phyloP scores from a whole-genome alignment of 345 rosid species.

The Psidium friedrichsthalianum region DNA sequence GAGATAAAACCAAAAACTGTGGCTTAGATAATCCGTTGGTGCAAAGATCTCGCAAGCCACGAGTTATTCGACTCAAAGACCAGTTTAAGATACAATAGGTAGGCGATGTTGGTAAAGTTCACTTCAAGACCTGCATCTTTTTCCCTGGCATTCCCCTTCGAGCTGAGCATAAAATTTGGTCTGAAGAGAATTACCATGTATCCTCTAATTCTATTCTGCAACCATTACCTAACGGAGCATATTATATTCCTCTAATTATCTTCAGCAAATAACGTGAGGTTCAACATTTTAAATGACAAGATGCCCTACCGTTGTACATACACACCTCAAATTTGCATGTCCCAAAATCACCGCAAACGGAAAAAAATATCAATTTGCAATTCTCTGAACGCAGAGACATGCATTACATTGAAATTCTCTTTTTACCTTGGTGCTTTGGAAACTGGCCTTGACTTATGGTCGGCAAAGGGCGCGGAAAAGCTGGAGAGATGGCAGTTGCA shows the following conservation, averaged over 20 bases:
- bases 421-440: constrained; percentile 47
- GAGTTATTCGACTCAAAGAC: neutral
- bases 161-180: neutral
- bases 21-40: neutral
- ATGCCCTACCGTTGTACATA: neutral
- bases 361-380: neutral
- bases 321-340: neutral
- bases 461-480: constrained; percentile 38
- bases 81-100: neutral
- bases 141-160: neutral
- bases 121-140: neutral
- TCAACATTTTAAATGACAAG: neutral
- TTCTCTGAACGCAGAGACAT: neutral
- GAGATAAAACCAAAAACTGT: neutral
- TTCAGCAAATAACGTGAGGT: neutral
- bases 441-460: constrained; percentile 41
- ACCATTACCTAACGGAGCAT: neutral
- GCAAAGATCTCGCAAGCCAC: neutral
- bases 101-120: neutral
- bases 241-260: neutral
- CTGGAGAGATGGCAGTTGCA: constrained; percentile 31
- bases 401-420: neutral
- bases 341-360: neutral
- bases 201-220: neutral
- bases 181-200: neutral